Percentiles rank a stretch among this genome's conserved stretches.
Conservation (phyloP, 1,284 basidiomycete species). For the Melanopsichium pennsylvanicum region DNA sequence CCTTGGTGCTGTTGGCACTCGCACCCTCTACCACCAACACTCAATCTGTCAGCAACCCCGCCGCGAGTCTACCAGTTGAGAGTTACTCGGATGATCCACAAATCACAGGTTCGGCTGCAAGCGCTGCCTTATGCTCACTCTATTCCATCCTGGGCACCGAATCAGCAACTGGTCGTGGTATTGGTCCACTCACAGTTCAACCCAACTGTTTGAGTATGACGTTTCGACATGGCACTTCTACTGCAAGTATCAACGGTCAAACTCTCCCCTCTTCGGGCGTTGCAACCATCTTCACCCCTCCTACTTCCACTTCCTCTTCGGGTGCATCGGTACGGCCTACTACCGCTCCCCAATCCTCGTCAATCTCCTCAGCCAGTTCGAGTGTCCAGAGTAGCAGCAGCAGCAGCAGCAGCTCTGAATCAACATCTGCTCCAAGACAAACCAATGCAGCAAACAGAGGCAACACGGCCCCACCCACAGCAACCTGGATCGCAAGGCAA, state of each 20-base stretch:
- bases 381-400: background rate
- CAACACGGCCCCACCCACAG: slow-evolving; percentile 5
- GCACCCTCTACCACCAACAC: too few species aligned
- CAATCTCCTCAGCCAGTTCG: background rate
- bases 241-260: slow-evolving; percentile 20
- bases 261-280: slow-evolving; percentile 27
- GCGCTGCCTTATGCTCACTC: slow-evolving; percentile 21
- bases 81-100: slow-evolving; percentile 21
- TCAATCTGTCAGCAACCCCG: slow-evolving; percentile 21
- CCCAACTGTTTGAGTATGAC: slow-evolving; percentile 19
- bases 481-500: slow-evolving; percentile 20
- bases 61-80: slow-evolving; percentile 19
- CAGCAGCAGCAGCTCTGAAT: too few species aligned
- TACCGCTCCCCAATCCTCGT: background rate
- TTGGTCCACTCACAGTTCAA: slow-evolving; percentile 27
- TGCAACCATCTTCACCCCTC: slow-evolving; percentile 24
- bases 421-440: slow-evolving; percentile 7
- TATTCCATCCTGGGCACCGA: slow-evolving; percentile 13
- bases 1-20: too few species aligned
- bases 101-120: slow-evolving; percentile 10
- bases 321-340: slow-evolving; percentile 3
- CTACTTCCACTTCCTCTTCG: background rate
- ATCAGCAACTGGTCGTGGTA: slow-evolving; percentile 11
- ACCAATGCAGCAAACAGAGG: slow-evolving; percentile 9
- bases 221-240: slow-evolving; percentile 6